A percentile compares a stretch with the other conserved stretches of the same genome.
These are phyloP conservation scores for Pseudofabraea citricarpa DNA, from an alignment of 2,329 filamentous ascomycete genomes.

Conservation along the genomic window DNA sequence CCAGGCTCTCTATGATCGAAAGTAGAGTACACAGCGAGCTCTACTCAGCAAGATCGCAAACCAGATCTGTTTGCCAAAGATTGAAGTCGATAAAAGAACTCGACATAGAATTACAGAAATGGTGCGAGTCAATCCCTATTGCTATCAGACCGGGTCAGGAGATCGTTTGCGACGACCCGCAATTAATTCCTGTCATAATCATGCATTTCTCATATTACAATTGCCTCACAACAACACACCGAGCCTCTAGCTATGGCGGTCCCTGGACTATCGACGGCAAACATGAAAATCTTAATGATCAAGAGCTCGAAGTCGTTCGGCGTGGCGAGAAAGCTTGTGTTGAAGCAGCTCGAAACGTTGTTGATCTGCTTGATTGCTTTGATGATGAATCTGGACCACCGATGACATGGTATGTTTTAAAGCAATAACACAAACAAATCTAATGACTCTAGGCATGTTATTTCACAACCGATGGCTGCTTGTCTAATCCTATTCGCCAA, in stretches of 20 bases:
- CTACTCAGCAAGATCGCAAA: conserved; percentile 20
- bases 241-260: background rate
- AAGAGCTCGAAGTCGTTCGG: background rate
- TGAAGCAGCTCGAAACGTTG: background rate
- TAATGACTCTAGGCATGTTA: background rate
- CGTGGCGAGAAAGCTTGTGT: background rate
- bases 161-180: conserved; percentile 12
- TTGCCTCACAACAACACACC: conserved; percentile 10
- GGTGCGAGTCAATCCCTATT: conserved; percentile 17
- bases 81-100: conserved; percentile 15
- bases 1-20: conserved; percentile 15
- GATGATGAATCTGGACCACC: background rate
- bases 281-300: background rate
- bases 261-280: too few species aligned
- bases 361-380: background rate
- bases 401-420: too few species aligned
- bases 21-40: conserved; percentile 19
- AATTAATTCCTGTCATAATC: conserved; percentile 15
- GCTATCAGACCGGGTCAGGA: conserved; percentile 19
- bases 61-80: conserved; percentile 16
- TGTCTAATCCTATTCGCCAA: background rate
- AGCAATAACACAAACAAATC: too few species aligned
- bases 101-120: conserved; percentile 18
- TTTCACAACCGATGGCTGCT: background rate
- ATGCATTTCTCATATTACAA: conserved; percentile 21